Conservation (phyloP, 306 rosid genomes). For the Luffa aegyptiaca region DNA sequence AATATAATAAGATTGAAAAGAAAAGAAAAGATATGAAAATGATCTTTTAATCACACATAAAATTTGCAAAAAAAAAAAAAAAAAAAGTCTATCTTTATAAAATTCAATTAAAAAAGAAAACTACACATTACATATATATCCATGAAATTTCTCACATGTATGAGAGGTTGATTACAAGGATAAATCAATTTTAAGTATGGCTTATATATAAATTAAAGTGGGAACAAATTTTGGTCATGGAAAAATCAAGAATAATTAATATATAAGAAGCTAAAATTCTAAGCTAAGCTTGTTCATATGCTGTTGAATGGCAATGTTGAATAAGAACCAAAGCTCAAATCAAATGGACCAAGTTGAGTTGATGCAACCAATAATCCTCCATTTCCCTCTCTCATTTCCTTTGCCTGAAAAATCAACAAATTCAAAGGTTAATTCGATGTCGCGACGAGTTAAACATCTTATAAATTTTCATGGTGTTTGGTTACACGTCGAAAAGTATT, state of each 20-base stretch:
- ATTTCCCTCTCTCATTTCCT: slow-evolving; percentile 48
- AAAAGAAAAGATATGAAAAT: not conserved
- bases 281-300: slow-evolving; percentile 4
- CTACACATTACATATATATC: not conserved
- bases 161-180: slow-evolving; percentile 7
- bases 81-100: not conserved
- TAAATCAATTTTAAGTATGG: not conserved
- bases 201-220: not conserved
- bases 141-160: not conserved
- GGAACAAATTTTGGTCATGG: slow-evolving; percentile 8
- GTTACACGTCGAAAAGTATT: not conserved
- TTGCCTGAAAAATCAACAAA: slow-evolving; percentile 27
- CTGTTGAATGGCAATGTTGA: slow-evolving; percentile 29
- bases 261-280: not conserved
- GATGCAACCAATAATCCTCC: slow-evolving; percentile 42
- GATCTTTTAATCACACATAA: not conserved
- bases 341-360: slow-evolving; percentile 70
- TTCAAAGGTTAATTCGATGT: not conserved
- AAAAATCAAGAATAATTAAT: not conserved
- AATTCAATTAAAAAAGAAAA: not conserved
- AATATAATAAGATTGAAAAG: not conserved
- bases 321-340: slow-evolving; percentile 43
- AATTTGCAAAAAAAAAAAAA: not conserved
- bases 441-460: too few relatives aligned
- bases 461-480: not conserved